Evolutionary conservation across 257 asterid genomes (phyloP).

Genomic region (Ballota nigra): DNA sequence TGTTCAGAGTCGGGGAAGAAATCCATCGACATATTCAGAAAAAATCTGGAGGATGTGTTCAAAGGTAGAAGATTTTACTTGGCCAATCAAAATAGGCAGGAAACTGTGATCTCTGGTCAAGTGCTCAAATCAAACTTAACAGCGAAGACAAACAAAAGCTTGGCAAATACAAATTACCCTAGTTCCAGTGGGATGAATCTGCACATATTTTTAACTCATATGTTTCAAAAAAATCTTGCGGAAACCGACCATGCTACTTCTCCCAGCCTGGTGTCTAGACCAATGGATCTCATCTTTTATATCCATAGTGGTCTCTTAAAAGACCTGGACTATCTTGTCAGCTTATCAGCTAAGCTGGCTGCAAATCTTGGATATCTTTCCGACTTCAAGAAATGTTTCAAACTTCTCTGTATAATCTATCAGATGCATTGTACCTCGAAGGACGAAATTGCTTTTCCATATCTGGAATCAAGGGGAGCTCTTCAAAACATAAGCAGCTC

Average conservation of each 20-base stretch:
- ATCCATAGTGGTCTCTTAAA: constrained; percentile 67
- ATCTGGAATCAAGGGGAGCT: constrained; percentile 70
- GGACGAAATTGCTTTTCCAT: constrained; percentile 72
- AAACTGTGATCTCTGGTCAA: constrained; percentile 22
- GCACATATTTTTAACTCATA: constrained; percentile 49
- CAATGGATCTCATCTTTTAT: constrained; percentile 56
- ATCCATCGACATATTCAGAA: constrained; percentile 51
- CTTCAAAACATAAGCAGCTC: constrained; percentile 65
- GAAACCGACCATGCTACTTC: constrained; percentile 28
- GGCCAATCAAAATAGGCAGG: constrained; percentile 40
- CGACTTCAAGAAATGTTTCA: constrained; percentile 50
- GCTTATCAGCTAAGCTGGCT: constrained; percentile 58
- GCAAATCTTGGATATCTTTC: constrained; percentile 38
- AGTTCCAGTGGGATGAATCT: constrained; percentile 41
- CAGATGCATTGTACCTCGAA: constrained; percentile 63
- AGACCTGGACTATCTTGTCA: constrained; percentile 55
- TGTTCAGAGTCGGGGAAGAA: constrained; percentile 59
- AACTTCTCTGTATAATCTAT: constrained; percentile 45
- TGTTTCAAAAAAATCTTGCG: constrained; percentile 33
- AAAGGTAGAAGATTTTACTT: constrained; percentile 52
- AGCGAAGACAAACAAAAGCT: constrained; percentile 15
- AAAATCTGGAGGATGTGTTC: constrained; percentile 52
- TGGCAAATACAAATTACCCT: constrained; percentile 29
- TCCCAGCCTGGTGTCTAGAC: constrained; percentile 45
- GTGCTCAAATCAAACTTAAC: constrained; percentile 27